Base-by-base conservation (phyloP, 2,329 filamentous ascomycete genomes). In the Bipolaris zeicola region DNA sequence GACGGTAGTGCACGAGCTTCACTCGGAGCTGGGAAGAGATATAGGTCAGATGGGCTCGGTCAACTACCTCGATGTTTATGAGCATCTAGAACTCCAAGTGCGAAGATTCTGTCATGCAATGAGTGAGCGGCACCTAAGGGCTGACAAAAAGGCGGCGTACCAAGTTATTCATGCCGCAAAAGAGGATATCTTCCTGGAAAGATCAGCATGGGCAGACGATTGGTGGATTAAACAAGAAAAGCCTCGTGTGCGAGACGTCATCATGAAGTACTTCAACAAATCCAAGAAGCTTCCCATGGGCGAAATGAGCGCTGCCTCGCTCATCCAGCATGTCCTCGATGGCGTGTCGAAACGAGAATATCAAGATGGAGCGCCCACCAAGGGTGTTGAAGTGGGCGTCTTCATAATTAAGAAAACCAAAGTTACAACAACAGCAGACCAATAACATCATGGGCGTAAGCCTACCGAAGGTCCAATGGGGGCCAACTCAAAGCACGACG, bases 161-260 rank as follows among this genome's bases (percentile, higher is more conserved):
- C 82, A 73, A 20, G 60, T 86, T 2, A 75, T 82, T 1, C 80
- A 86, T 61, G 77, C 84, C 1, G 77, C 80, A 4, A 82, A 79
- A 57, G 79, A 84, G 37, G 78, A 80, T 51, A 80, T 84, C 14
- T 63, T 75, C 1, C 73, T 87, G 2, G 79, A 82, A 49, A 78
- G 84, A 26, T 75, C 79, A 18, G 78, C 82, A 2, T 89, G 86
- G 86, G 80, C 81, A 8, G 71, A 73, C 31, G 82, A 87, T 53
- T 88, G 85, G 86, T 88, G 84, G 79, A 81, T 85, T 43, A 84
- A 86, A 66, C 86, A 89, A 66, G 86, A 88, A 68, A 85, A 85
- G 64, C 77, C 81, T 10, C 79, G 85, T 13, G 82, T 88, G 48
- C 80, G 84, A 57, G 81, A 83, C 28, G 76, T 82, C 5, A 73